Evolutionary conservation across 2,329 filamentous ascomycete genomes (phyloP).

Genomic region (Fusarium nurragi): DNA sequence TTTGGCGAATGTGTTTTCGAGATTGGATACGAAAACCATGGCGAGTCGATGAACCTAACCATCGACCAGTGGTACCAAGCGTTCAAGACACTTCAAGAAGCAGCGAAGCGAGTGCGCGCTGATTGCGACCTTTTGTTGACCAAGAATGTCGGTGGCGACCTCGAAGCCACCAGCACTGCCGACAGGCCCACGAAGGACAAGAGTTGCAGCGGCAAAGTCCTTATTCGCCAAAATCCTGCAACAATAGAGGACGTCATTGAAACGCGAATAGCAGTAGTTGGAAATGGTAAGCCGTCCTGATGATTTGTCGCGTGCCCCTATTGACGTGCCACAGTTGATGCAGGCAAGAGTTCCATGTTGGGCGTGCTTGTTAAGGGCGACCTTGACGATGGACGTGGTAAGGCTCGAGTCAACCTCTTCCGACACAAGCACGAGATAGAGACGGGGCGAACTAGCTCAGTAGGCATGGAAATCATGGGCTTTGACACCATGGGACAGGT

Average conservation of each 20-base stretch:
- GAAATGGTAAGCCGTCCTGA: constrained; percentile 71
- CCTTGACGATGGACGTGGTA: constrained; percentile 92
- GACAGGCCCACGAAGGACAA: constrained; percentile 71
- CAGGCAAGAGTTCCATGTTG: constrained; percentile 95
- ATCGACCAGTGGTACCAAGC: constrained; percentile 80
- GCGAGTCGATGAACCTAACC: constrained; percentile 82
- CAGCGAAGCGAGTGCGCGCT: constrained; percentile 72
- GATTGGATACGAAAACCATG: constrained; percentile 88
- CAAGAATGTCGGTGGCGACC: constrained; percentile 83
- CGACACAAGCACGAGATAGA: constrained; percentile 98
- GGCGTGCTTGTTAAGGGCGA: constrained; percentile 96
- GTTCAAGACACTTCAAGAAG: constrained; percentile 70
- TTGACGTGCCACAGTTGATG: constrained; percentile 73
- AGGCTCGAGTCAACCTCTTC: constrained; percentile 94
- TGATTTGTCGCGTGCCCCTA: not conserved
- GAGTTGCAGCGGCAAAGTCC: constrained; percentile 83
- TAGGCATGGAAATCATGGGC: constrained; percentile 99
- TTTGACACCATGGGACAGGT: constrained; percentile 90
- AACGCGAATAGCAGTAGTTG: constrained; percentile 94
- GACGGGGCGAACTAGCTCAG: constrained; percentile 92
- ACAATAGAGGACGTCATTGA: constrained; percentile 90
- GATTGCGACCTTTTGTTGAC: constrained; percentile 87
- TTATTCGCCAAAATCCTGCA: constrained; percentile 78
- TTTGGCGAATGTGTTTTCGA: constrained; percentile 92
- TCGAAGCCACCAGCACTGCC: constrained; percentile 71